Conservation (phyloP, 768 basidiomycete genomes). For the Pleurotus ostreatus region DNA sequence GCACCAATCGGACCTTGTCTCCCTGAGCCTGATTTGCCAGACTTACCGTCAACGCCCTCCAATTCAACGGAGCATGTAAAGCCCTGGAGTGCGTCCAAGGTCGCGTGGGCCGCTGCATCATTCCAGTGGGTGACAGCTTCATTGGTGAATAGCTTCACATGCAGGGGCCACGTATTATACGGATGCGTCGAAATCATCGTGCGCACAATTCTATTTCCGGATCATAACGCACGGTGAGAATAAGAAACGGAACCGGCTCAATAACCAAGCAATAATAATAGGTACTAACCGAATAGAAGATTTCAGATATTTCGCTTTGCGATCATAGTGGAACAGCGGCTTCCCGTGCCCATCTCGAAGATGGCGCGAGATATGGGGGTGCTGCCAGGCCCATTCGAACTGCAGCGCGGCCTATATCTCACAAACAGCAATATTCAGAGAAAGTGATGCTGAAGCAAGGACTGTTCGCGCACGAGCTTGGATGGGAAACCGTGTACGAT, state of each 20-base stretch:
- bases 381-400: slow-evolving; percentile 88
- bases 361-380: slow-evolving; percentile 67
- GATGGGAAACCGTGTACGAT: slow-evolving; percentile 83
- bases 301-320: slow-evolving; percentile 31
- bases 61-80: slow-evolving; percentile 50
- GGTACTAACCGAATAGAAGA: slow-evolving; percentile 43
- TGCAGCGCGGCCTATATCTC: slow-evolving; percentile 56
- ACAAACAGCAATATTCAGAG: neutral
- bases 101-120: slow-evolving; percentile 17
- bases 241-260: neutral
- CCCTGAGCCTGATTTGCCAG: slow-evolving; percentile 49
- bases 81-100: slow-evolving; percentile 33
- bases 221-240: neutral
- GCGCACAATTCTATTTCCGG: slow-evolving; percentile 45
- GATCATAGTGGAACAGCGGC: slow-evolving; percentile 29
- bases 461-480: slow-evolving; percentile 35
- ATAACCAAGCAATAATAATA: neutral
- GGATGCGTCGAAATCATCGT: slow-evolving; percentile 64
- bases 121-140: slow-evolving; percentile 58
- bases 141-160: slow-evolving; percentile 69
- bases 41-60: slow-evolving; percentile 70
- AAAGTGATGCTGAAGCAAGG: neutral
- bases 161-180: slow-evolving; percentile 70
- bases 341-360: slow-evolving; percentile 42
- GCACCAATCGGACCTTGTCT: slow-evolving; percentile 52